Percentiles rank a stretch among this genome's conserved stretches.
phyloP scores from a whole-genome alignment of 345 rosid genomes.

The Lumnitzera racemosa region DNA sequence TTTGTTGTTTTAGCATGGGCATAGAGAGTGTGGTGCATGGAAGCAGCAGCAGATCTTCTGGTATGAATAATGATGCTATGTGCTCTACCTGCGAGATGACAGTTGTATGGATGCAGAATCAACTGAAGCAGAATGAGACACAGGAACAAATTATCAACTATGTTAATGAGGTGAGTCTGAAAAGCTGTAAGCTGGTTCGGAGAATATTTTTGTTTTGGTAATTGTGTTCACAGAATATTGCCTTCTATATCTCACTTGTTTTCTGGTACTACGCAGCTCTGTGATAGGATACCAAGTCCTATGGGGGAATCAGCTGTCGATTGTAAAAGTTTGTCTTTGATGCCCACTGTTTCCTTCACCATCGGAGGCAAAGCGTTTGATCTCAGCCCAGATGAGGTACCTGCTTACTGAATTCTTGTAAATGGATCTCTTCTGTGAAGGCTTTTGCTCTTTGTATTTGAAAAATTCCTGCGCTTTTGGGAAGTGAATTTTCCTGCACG shows the following conservation, averaged over 20 bases:
- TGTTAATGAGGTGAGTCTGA: conserved; percentile 46
- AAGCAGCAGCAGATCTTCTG: conserved; percentile 28
- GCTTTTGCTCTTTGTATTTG: too few relatives aligned
- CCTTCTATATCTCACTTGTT: not conserved
- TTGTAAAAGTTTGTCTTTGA: conserved; percentile 45
- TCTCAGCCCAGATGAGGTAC: conserved; percentile 75
- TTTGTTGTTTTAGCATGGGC: conserved; percentile 37
- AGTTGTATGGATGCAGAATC: conserved; percentile 83
- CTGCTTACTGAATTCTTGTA: not conserved
- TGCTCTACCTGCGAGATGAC: conserved; percentile 88
- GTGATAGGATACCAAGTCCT: conserved; percentile 74
- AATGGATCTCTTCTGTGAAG: not conserved
- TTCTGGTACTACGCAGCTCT: conserved; percentile 43
- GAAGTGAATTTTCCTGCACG: too few relatives aligned
- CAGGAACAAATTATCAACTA: conserved; percentile 65
- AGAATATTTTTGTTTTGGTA: too few relatives aligned
- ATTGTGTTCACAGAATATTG: too few relatives aligned
- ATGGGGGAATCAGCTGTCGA: conserved; percentile 78
- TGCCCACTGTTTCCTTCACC: conserved; percentile 74
- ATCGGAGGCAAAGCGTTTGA: conserved; percentile 71
- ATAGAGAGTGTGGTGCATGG: conserved; percentile 54
- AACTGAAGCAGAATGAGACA: conserved; percentile 55
- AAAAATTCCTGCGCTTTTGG: too few relatives aligned
- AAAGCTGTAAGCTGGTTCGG: not conserved
- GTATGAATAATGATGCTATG: conserved; percentile 35